phyloP scores from a whole-genome alignment of 2,329 filamentous ascomycete species.

The Fusarium verticillioides region DNA sequence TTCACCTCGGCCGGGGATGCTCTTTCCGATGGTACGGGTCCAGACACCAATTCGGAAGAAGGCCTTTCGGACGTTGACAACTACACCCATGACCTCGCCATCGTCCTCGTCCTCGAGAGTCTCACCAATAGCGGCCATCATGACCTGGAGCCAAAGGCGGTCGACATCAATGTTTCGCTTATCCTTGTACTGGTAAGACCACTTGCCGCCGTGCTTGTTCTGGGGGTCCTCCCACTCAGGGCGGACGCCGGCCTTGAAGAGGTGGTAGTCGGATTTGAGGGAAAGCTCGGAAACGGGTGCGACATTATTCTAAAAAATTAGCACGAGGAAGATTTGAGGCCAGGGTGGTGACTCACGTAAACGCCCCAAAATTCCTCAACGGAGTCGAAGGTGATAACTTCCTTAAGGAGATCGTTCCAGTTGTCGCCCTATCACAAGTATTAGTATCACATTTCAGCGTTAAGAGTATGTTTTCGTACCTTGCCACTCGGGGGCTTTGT shows the following conservation, averaged over 20 bases:
- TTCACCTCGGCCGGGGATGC: conserved; percentile 78
- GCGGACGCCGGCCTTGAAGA: conserved; percentile 97
- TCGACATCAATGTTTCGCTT: conserved; percentile 93
- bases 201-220: conserved; percentile 99
- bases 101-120: conserved; percentile 95
- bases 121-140: conserved; percentile 96
- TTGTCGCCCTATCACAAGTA: conserved; percentile 80
- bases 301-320: conserved; percentile 86
- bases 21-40: conserved; percentile 93
- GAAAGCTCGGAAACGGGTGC: conserved; percentile 94
- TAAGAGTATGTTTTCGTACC: conserved; percentile 61
- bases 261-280: conserved; percentile 98
- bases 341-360: conserved; percentile 75
- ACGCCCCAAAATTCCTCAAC: conserved; percentile 99
- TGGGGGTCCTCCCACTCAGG: conserved; percentile 98
- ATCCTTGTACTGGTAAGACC: conserved; percentile 98
- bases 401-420: conserved; percentile 98
- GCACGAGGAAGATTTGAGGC: conserved; percentile 12
- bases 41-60: conserved; percentile 98
- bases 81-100: conserved; percentile 98
- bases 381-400: conserved; percentile 98
- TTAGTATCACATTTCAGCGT: conserved; percentile 18
- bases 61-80: conserved; percentile 97
- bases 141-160: conserved; percentile 95
- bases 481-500: conserved; percentile 97